Evolutionary conservation across 169 alveolate species (phyloP).

Genomic region (Plasmodium coatneyi): DNA sequence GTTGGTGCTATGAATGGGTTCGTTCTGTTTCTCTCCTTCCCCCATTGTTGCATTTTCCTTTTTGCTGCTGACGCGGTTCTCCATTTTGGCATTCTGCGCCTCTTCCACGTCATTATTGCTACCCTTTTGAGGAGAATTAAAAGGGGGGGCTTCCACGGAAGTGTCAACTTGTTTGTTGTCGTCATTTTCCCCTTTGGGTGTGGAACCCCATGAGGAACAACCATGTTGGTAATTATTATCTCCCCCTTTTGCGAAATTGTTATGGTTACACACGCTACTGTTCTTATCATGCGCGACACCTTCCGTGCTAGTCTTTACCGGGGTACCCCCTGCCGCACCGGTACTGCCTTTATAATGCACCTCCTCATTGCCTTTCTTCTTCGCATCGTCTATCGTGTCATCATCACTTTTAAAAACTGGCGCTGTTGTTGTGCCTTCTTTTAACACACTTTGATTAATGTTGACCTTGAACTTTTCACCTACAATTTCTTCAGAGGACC

Average conservation of each 20-base stretch:
- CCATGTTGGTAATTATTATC: not conserved
- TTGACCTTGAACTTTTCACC: not conserved
- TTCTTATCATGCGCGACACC: not conserved
- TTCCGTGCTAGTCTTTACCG: not conserved
- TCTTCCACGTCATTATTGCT: not conserved
- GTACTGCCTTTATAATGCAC: not conserved
- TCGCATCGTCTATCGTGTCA: not conserved
- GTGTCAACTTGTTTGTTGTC: not conserved
- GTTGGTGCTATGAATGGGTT: not conserved
- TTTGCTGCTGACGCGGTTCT: not conserved
- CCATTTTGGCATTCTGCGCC: not conserved
- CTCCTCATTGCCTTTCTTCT: not conserved
- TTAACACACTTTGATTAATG: slow-evolving; percentile 11
- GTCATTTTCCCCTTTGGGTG: not conserved
- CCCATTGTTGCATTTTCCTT: not conserved
- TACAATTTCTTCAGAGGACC: not conserved
- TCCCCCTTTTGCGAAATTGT: not conserved
- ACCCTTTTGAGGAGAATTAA: not conserved
- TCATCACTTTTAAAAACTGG: not conserved
- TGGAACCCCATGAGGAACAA: not conserved
- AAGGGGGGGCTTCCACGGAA: not conserved
- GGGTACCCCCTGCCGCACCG: not conserved
- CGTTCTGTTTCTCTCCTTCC: not conserved
- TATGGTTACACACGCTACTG: not conserved
- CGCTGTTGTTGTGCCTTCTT: not conserved